Base-by-base conservation (phyloP, 2,329 filamentous ascomycete genomes). In the Sporothrix mexicana region DNA sequence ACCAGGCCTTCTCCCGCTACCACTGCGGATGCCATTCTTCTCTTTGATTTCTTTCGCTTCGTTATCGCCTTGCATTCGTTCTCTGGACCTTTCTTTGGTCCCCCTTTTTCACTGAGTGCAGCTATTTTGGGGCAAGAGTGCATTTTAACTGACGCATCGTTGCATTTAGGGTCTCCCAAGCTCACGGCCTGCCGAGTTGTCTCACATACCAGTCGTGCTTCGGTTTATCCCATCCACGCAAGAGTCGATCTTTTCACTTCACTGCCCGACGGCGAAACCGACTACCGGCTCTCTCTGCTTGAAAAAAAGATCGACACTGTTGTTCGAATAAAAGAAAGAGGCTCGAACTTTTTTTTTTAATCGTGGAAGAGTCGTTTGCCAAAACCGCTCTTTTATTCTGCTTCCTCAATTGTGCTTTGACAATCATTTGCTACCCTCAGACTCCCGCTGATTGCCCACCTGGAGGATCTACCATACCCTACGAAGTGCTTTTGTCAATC, bases 401-500 rank as follows among this genome's bases (percentile, higher is more conserved):
- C n/a, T 25, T 45, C 47, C 47, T 13, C 36, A 41, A n/a, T 45
- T 55, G 41, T 64, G 36, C 59, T 43, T 57, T 69, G 49, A 69
- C 20, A 43, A 12, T 69, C 25, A 9, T 47, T 17, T 61, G 15
- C 41, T 8, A 47, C 20, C 69, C 51, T 57, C 36, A 57, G 67
- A 57, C 41, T 45, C 12, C 53, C 41, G 49, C 45, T 51, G 43
- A 49, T 45, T 67, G 17, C 41, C n/a, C 41, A 45, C 53, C 67
- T 69, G 20, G 53, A 55, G 68, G 68, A 70, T 70, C 53, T 43
- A 61, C 55, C 36, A n/a, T 10, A 36, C 30, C 20, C 30, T 61
- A 45, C 67, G 15, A 25, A 61, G 53, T 41, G 41, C 13, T 23
- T 61, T 13, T 41, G 70, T 62, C 62, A 72, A 72, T 64, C 71